Percentiles rank a stretch among this genome's conserved stretches.
These are phyloP conservation scores for Backusella psychrophila DNA, from an alignment of 192 early-diverging fungal genomes.

Conservation along the genomic window DNA sequence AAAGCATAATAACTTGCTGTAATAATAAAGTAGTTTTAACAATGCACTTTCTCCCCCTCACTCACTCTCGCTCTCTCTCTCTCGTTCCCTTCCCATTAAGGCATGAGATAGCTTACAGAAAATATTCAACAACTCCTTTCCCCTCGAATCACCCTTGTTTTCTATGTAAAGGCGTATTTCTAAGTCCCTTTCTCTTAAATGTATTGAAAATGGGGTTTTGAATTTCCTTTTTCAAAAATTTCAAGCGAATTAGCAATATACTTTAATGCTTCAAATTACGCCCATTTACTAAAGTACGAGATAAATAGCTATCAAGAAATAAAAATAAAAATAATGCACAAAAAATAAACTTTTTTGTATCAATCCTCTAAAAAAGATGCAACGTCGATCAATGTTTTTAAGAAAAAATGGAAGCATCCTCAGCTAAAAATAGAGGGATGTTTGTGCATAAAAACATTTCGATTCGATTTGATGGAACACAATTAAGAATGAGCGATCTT, in stretches of 20 bases:
- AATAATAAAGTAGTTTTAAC: not conserved
- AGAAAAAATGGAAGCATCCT: not conserved
- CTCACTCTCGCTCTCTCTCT: too few species aligned
- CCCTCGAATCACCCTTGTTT: not conserved
- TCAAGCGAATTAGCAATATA: not conserved
- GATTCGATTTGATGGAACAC: not conserved
- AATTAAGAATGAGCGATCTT: not conserved
- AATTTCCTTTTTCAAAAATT: not conserved
- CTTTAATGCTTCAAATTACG: not conserved
- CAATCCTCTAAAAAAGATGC: not conserved
- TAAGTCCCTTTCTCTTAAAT: not conserved
- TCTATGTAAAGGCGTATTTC: not conserved
- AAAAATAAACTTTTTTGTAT: not conserved
- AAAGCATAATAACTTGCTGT: not conserved
- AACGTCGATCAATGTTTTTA: not conserved
- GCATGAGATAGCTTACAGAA: not conserved
- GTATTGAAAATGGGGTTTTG: not conserved
- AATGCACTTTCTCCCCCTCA: not conserved
- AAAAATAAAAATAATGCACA: not conserved
- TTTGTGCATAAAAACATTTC: not conserved
- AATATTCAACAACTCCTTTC: not conserved
- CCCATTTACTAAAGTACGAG: not conserved
- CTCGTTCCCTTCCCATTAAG: not conserved
- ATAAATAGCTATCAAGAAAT: not conserved
- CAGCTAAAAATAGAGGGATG: not conserved